Evolutionary conservation across 257 asterid genomes (phyloP).

Genomic region (Petunia secreta): DNA sequence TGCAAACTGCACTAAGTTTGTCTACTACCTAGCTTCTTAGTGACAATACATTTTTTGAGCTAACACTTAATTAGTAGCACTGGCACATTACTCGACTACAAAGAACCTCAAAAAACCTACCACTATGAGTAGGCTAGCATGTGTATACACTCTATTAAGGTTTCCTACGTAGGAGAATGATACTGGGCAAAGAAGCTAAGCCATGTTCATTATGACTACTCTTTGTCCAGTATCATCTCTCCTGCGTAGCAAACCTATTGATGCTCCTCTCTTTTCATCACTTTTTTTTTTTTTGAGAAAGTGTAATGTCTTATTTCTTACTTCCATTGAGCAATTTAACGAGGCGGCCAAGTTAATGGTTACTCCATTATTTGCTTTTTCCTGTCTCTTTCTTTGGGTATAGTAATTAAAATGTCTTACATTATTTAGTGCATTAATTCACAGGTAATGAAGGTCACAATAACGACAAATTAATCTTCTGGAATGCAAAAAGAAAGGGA

Average conservation of each 20-base stretch:
- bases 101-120: no score
- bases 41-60: no score
- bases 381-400: not conserved
- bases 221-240: conserved; percentile 31
- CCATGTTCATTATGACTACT: not conserved
- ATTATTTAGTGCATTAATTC: not conserved
- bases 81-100: no score
- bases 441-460: not conserved
- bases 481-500: not conserved
- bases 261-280: conserved; percentile 2
- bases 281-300: no score
- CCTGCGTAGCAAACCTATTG: conserved; percentile 31
- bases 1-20: no score
- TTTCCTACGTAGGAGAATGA: conserved; percentile 26
- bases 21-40: no score
- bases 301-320: not conserved
- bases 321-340: not conserved
- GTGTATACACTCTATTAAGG: not conserved
- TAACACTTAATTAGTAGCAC: no score
- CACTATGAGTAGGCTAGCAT: not conserved
- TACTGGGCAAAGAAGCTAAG: not conserved
- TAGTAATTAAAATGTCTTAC: not conserved
- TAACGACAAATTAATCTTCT: not conserved
- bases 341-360: not conserved
- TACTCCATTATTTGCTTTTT: no score